Evolutionary conservation across 2,329 filamentous ascomycete species (phyloP).

Genomic region (Teratosphaeria epicoccoides): DNA sequence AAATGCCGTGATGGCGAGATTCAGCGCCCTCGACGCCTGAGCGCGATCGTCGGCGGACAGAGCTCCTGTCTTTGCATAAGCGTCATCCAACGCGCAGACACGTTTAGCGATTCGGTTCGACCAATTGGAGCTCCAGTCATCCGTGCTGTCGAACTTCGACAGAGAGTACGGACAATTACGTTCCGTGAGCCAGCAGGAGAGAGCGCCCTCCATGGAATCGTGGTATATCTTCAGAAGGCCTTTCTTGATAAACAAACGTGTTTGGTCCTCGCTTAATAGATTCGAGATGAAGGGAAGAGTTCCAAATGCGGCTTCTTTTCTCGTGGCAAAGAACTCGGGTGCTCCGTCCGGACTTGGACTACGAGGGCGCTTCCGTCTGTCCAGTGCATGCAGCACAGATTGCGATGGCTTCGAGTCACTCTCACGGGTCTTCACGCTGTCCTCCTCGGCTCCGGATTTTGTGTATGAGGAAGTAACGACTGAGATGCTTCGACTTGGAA

Average conservation of each 20-base stretch:
- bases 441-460: neutral
- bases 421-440: neutral
- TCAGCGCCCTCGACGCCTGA: slow-evolving; percentile 9
- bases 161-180: slow-evolving; percentile 11
- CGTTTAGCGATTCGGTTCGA: slow-evolving; percentile 10
- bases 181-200: slow-evolving; percentile 12
- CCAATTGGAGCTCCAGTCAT: slow-evolving; percentile 11
- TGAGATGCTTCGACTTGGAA: neutral
- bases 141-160: slow-evolving; percentile 6
- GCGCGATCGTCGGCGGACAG: slow-evolving; percentile 7
- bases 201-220: slow-evolving; percentile 11
- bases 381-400: neutral
- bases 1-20: slow-evolving; percentile 10
- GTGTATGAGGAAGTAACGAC: neutral
- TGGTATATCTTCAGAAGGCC: slow-evolving; percentile 10
- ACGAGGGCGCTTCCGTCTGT: neutral
- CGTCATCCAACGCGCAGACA: slow-evolving; percentile 10
- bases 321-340: neutral
- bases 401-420: neutral
- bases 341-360: neutral
- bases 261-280: neutral
- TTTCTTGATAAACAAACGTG: neutral
- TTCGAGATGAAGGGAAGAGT: neutral
- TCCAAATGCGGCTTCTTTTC: neutral
- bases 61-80: slow-evolving; percentile 7